Percentiles rank a stretch among this genome's conserved stretches.
These are phyloP conservation scores for Spiromastix sp. DNA, from an alignment of 2,329 filamentous ascomycete species.

Conservation along the genomic window DNA sequence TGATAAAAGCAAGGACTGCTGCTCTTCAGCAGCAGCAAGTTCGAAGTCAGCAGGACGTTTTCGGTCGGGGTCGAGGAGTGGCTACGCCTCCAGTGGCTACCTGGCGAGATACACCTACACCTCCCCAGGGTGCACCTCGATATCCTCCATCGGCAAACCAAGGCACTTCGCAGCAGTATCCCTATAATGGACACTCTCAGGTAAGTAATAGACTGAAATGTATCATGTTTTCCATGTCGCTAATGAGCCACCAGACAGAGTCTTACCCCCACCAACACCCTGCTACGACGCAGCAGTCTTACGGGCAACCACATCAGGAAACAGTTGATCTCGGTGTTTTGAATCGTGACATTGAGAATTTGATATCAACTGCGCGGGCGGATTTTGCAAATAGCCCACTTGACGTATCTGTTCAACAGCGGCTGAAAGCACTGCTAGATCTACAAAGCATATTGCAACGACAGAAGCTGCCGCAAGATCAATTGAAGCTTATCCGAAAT, in stretches of 20 bases:
- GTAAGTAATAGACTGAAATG: slow-evolving; percentile 10
- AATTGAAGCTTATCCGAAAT: slow-evolving; percentile 73
- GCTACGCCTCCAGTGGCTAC: slow-evolving; percentile 38
- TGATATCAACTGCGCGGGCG: slow-evolving; percentile 62
- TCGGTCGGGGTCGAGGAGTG: slow-evolving; percentile 40
- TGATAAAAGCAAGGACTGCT: slow-evolving; percentile 69
- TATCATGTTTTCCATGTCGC: not conserved
- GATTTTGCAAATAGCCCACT: slow-evolving; percentile 67
- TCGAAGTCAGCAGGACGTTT: slow-evolving; percentile 46
- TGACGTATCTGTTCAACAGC: slow-evolving; percentile 65
- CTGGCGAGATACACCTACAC: slow-evolving; percentile 65
- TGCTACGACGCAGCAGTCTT: slow-evolving; percentile 2
- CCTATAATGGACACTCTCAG: slow-evolving; percentile 22
- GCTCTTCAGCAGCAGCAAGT: slow-evolving; percentile 37
- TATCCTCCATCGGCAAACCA: slow-evolving; percentile 24
- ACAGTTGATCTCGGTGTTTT: slow-evolving; percentile 55
- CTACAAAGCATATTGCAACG: slow-evolving; percentile 70
- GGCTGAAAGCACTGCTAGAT: slow-evolving; percentile 74
- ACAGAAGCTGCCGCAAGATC: slow-evolving; percentile 67
- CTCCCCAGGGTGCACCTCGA: slow-evolving; percentile 44
- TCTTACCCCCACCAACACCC: not conserved
- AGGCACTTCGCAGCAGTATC: slow-evolving; percentile 19
- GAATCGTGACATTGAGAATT: slow-evolving; percentile 69
- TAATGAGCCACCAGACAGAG: slow-evolving; percentile 1
- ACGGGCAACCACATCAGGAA: slow-evolving; percentile 25